Percentiles rank a stretch among this genome's conserved stretches.
phyloP scores from a whole-genome alignment of 1,139 yeast species.

The Pichia sp. region DNA sequence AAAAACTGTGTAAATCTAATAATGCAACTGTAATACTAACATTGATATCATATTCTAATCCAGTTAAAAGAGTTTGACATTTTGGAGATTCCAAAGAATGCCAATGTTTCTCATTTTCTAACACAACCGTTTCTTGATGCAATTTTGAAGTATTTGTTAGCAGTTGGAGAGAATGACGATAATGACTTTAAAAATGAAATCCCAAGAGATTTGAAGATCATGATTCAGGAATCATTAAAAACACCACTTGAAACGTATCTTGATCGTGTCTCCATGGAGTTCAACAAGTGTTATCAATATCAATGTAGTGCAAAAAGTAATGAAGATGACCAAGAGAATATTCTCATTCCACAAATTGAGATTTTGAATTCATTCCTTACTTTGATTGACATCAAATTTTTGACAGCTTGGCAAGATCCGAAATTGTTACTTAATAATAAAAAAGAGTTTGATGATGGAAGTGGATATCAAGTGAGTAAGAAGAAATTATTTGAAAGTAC shows the following conservation, averaged over 20 bases:
- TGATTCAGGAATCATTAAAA: background rate
- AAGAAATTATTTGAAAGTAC: no score
- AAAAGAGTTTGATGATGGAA: background rate
- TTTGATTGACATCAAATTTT: slow-evolving; percentile 7
- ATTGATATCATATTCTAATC: background rate
- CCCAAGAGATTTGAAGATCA: background rate
- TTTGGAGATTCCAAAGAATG: slow-evolving; percentile 8
- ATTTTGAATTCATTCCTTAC: slow-evolving; percentile 10
- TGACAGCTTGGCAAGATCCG: slow-evolving; percentile 3
- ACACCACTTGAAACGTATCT: slow-evolving; percentile 12
- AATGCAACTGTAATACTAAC: no score
- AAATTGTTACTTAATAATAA: background rate
- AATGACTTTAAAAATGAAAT: no score
- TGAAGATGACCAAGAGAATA: no score
- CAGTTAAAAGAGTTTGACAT: slow-evolving; percentile 13
- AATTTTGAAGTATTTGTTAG: slow-evolving; percentile 8
- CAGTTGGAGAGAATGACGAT: background rate
- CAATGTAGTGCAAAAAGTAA: background rate
- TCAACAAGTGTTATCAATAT: slow-evolving; percentile 6
- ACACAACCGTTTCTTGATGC: slow-evolving; percentile 3
- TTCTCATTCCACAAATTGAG: slow-evolving; percentile 1
- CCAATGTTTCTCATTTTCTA: slow-evolving; percentile 12
- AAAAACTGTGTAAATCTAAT: no score
- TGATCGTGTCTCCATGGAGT: slow-evolving; percentile 10
- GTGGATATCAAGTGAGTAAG: slow-evolving; percentile 2